Base-by-base conservation (phyloP, 306 rosid genomes). In the Malus sieversii region DNA sequence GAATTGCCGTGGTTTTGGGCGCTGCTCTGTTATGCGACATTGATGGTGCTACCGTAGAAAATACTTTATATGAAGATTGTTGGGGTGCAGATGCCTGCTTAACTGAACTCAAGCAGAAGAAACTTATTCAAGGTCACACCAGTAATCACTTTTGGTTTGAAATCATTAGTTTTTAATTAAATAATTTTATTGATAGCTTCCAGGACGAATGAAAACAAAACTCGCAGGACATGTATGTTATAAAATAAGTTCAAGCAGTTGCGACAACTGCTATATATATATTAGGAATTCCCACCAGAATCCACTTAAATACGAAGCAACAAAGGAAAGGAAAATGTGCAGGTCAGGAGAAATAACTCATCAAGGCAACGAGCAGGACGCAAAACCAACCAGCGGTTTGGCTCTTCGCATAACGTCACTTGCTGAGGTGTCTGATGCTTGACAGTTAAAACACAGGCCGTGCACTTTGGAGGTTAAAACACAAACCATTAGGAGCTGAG, bases 311-410 rank as follows among this genome's bases (percentile, higher is more conserved):
- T 64, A 42, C 14, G 2, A 42, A 2, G 69, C 70, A 15, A 60
- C 45, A 44, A 27, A 27, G 46, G 27, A 19, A 60, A 16, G 27
- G 2, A 59, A 73, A 25, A 29, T 23, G 58, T 25, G 60, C 10
- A 0, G 32, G 46, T 38, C 61, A 62, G 13, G 46, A 11, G 46
- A 29, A 15, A 62, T 62, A 62, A 62, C 32, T 29, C 70, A 45
- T 61, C 45, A 30, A 29, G 77, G 80, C 84, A 82, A 74, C 79
- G 20, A 48, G 97, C 97, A 85, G 96, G 97, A 90, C 91, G 97
- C 91, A 68, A 72, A 77, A 82, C 93, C 93, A 90, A 85, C 89
- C 79, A 66, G 90, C 20, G n/a, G 78, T 78, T 84, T 92, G 97
- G 87, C 74, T 73, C 71, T 60, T 66, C 83, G 71, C 57, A 70